Conservation (phyloP, 768 basidiomycete species). For the Pleurotus sapidus region DNA sequence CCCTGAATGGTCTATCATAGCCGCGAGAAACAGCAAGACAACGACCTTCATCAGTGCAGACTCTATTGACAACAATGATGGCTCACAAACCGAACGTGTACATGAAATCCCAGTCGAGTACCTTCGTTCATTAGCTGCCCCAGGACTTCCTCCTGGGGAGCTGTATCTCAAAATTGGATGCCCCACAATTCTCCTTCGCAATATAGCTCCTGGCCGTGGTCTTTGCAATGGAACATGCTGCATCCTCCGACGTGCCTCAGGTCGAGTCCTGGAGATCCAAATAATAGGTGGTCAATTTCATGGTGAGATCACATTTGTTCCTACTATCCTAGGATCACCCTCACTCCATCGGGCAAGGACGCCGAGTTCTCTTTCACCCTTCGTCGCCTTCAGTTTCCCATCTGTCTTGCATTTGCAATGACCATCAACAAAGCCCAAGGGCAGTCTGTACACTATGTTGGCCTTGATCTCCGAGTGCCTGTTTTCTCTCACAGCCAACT, state of each 20-base stretch:
- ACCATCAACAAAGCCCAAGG: too few relatives aligned
- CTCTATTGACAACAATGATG: too few relatives aligned
- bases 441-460: too few relatives aligned
- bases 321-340: constrained; percentile 24
- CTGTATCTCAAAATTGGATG: constrained; percentile 27
- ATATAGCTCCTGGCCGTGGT: constrained; percentile 32
- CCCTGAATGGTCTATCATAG: too few relatives aligned
- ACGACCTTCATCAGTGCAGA: too few relatives aligned
- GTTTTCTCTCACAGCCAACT: too few relatives aligned
- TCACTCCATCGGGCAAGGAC: constrained; percentile 22
- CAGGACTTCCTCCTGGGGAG: too few relatives aligned
- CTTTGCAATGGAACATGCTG: constrained; percentile 36
- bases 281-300: constrained; percentile 33
- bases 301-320: constrained; percentile 34
- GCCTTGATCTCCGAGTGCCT: too few relatives aligned
- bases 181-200: constrained; percentile 42
- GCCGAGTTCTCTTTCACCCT: constrained; percentile 26
- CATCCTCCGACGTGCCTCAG: constrained; percentile 19
- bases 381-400: constrained; percentile 36
- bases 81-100: too few relatives aligned
- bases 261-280: constrained; percentile 30
- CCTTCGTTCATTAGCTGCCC: too few relatives aligned
- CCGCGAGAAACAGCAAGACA: too few relatives aligned
- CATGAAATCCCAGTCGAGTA: too few relatives aligned
- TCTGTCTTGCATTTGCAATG: constrained; percentile 42